A percentile compares a stretch with the other conserved stretches of the same genome.
Evolutionary conservation across 2,329 filamentous ascomycete species (phyloP).

Genomic region (Botrytis paeoniae): DNA sequence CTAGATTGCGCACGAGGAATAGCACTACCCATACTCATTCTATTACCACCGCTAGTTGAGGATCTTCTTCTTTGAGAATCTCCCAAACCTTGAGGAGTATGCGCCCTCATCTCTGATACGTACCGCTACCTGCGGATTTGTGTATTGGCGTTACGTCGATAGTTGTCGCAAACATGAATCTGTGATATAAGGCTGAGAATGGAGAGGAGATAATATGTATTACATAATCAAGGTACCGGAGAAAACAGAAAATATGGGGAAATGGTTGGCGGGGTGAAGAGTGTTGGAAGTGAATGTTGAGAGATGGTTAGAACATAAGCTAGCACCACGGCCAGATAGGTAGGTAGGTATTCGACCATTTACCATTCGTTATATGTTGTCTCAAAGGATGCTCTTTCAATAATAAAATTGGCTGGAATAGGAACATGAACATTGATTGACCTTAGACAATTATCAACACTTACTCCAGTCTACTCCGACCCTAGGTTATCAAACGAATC

Average conservation of each 20-base stretch:
- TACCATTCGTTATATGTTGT: neutral
- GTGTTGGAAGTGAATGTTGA: neutral
- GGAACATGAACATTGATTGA: neutral
- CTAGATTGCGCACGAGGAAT: slow-evolving; percentile 35
- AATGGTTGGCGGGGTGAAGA: slow-evolving; percentile 8
- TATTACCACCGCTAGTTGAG: slow-evolving; percentile 29
- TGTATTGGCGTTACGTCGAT: slow-evolving; percentile 8
- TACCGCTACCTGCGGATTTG: slow-evolving; percentile 1
- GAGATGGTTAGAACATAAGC: neutral
- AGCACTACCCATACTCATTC: slow-evolving; percentile 35
- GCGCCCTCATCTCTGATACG: slow-evolving; percentile 31
- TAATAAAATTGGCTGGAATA: neutral
- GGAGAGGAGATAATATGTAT: neutral
- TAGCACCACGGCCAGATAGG: neutral
- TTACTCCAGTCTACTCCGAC: neutral
- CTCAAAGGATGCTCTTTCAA: neutral
- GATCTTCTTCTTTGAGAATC: slow-evolving; percentile 32
- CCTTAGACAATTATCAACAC: neutral
- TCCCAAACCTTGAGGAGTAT: slow-evolving; percentile 31
- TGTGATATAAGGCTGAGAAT: slow-evolving; percentile 7
- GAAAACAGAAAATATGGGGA: neutral
- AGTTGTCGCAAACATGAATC: slow-evolving; percentile 22
- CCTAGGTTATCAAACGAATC: neutral
- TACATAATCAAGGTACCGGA: neutral
- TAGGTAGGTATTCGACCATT: neutral